Evolutionary conservation across 2,329 filamentous ascomycete species (phyloP).

Genomic region (Xylariaceae sp.): DNA sequence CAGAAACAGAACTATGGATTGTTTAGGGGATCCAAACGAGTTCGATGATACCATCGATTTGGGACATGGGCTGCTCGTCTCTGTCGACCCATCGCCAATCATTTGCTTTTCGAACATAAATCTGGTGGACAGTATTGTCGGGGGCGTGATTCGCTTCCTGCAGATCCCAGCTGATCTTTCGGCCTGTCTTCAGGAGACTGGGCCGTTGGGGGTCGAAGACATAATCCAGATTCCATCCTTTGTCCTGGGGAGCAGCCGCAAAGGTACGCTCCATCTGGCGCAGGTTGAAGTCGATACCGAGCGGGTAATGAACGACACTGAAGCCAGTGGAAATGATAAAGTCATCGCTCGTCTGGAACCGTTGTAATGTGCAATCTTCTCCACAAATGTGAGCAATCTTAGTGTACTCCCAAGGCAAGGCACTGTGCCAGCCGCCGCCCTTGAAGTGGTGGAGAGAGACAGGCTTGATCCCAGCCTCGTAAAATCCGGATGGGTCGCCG

Average conservation of each 20-base stretch:
- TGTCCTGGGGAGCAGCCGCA: conserved; percentile 43
- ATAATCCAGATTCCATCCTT: conserved; percentile 49
- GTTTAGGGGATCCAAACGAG: conserved; percentile 50
- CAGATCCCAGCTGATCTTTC: conserved; percentile 52
- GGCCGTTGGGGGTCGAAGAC: conserved; percentile 47
- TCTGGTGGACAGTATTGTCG: conserved; percentile 50
- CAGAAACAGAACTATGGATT: conserved; percentile 5
- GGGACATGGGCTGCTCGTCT: conserved; percentile 46
- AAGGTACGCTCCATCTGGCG: conserved; percentile 52
- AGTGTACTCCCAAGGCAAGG: conserved; percentile 52
- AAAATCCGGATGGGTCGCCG: conserved; percentile 60
- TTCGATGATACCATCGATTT: conserved; percentile 53
- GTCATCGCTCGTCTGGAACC: conserved; percentile 52
- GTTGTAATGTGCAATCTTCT: conserved; percentile 55
- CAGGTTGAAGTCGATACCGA: conserved; percentile 46
- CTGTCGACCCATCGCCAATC: conserved; percentile 51
- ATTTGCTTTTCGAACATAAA: conserved; percentile 49
- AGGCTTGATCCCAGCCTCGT: conserved; percentile 58
- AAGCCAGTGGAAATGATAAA: conserved; percentile 57
- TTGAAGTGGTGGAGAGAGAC: conserved; percentile 63
- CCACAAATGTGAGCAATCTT: conserved; percentile 57
- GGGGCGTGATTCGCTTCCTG: conserved; percentile 44
- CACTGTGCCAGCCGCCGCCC: conserved; percentile 53
- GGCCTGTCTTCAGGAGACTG: conserved; percentile 44
- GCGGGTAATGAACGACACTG: conserved; percentile 55